Evolutionary conservation across 345 rosid genomes (phyloP).

Genomic region (Pistacia integerrima): DNA sequence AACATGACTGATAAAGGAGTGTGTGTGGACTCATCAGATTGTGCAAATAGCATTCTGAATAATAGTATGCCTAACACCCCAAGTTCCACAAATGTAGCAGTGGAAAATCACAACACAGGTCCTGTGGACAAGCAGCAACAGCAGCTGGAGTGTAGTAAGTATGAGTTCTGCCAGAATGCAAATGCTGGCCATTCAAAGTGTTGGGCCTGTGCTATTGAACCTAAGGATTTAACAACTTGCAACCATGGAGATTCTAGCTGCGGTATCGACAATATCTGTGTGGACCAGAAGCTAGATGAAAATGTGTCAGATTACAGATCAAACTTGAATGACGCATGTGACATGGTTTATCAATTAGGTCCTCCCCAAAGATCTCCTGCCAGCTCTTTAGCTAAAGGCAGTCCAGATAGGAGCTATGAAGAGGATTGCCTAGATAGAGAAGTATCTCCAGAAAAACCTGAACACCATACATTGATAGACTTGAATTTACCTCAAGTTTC

Average conservation of each 20-base stretch:
- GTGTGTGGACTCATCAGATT: conserved; percentile 38
- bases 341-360: conserved; percentile 26
- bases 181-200: conserved; percentile 31
- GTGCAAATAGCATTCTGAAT: conserved; percentile 31
- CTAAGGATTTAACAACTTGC: conserved; percentile 33
- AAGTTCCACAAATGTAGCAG: conserved; percentile 12
- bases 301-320: conserved; percentile 30
- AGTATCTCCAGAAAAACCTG: conserved; percentile 31
- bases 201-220: conserved; percentile 31
- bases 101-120: conserved; percentile 25
- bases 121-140: conserved; percentile 17
- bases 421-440: conserved; percentile 23
- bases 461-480: conserved; percentile 42
- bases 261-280: conserved; percentile 30
- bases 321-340: conserved; percentile 39
- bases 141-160: conserved; percentile 25
- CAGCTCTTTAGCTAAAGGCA: conserved; percentile 41
- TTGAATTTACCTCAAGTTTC: conserved; percentile 53
- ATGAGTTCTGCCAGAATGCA: conserved; percentile 24
- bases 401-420: conserved; percentile 36
- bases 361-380: conserved; percentile 41
- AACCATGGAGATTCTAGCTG: conserved; percentile 42
- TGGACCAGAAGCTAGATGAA: conserved; percentile 29
- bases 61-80: conserved; percentile 28
- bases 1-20: conserved; percentile 22